Conservation (phyloP, 169 alveolate species). For the Plasmodium chabaudi region DNA sequence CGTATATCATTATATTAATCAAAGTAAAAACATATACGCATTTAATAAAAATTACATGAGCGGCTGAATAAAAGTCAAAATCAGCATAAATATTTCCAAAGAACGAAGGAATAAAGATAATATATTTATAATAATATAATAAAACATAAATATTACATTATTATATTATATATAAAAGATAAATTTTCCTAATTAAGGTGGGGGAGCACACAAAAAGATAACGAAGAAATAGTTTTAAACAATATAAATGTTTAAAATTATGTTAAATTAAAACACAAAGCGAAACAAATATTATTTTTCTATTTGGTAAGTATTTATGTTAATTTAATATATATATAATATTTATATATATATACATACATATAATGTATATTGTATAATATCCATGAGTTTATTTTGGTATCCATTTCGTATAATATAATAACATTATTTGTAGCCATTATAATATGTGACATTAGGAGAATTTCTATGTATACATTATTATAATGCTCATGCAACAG, state of each 20-base stretch:
- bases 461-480: neutral
- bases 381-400: conserved; percentile 21
- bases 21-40: conserved; percentile 18
- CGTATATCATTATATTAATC: conserved; percentile 33
- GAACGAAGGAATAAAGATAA: conserved; percentile 8
- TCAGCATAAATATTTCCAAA: conserved; percentile 11
- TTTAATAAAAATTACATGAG: conserved; percentile 54
- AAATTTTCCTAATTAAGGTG: conserved; percentile 13
- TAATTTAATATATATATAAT: neutral
- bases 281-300: conserved; percentile 40
- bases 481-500: neutral
- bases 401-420: conserved; percentile 27
- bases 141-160: neutral
- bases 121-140: neutral
- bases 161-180: neutral
- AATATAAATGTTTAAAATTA: conserved; percentile 62
- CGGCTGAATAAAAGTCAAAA: conserved; percentile 65
- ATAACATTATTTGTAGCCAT: neutral
- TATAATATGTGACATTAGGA: neutral
- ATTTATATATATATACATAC: neutral
- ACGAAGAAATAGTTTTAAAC: conserved; percentile 47
- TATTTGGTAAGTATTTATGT: neutral
- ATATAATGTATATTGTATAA: neutral
- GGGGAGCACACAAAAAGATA: conserved; percentile 23
- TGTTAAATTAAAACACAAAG: conserved; percentile 66